Evolutionary conservation across 148 eudicot genomes (phyloP), one percentile per base, ranked within the genome.

Genomic region (Vaccinium myrtillus): DNA sequence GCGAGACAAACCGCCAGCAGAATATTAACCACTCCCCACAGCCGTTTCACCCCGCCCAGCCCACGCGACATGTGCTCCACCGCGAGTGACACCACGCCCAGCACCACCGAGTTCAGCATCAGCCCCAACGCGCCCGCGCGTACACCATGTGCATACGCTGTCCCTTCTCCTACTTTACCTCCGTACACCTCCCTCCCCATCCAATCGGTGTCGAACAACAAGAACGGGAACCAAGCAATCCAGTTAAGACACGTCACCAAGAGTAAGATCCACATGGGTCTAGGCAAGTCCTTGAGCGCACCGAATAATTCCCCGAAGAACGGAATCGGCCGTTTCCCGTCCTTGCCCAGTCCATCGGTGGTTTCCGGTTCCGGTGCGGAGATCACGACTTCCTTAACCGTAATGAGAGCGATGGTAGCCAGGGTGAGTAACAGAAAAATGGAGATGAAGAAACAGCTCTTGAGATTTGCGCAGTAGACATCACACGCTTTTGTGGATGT

Each of bases 11-110:
- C 86, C 3, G 97, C 94, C 27, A 96, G 21, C 39, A 93, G 1
- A 18, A 92, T 83, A 54, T 96, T 96, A 5, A 91, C 95, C 13
- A 49, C 48, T 2, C 99, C 98, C 99, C 99, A 94, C 15, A 91
- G 61, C 58, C 86, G 86, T 79, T 89, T 94, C 6, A 87, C 92
- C 32, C 95, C 94, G 30, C 93, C 92, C 3, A 92, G 51, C 9
- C 82, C 23, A 23, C 84, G 85, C 10, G 92, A 89, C 81, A 89
- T 12, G 13, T 83, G 86, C 81, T 94, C 94, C 27, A 93, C 85
- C 9, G 49, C 87, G 0, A 94, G 75, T 0, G 99, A 96, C 55
- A 87, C 82, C 4, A 88, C 63, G 19, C 95, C 99, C 46, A 92
- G 39, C 19, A 90, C 88, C 16, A 90, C 89, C 2, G 99, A 88